These are phyloP conservation scores for Gamarada debralockiae DNA, from an alignment of 495 filamentous ascomycete species.

Conservation along the genomic window DNA sequence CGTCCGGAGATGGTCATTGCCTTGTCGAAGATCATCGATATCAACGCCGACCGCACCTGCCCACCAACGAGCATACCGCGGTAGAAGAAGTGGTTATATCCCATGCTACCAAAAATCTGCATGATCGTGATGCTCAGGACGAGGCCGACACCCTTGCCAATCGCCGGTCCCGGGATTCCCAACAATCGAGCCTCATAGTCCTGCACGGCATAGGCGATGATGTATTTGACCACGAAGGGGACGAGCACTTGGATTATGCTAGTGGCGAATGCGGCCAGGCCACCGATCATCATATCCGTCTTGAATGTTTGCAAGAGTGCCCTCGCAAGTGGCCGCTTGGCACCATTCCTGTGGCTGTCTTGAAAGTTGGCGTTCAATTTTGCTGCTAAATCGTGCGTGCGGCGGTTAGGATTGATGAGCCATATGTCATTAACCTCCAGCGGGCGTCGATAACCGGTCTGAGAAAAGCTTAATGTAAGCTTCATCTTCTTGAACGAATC, in stretches of 20 bases:
- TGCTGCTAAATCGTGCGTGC: constrained; percentile 56
- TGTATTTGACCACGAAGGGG: constrained; percentile 64
- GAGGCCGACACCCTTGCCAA: constrained; percentile 65
- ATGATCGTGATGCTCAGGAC: constrained; percentile 69
- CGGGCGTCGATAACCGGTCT: constrained; percentile 75
- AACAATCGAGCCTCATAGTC: constrained; percentile 55
- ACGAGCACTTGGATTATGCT: constrained; percentile 65
- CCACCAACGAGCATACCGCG: constrained; percentile 73
- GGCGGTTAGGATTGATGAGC: constrained; percentile 71
- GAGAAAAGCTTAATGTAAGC: constrained; percentile 1
- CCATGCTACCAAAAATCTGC: constrained; percentile 66
- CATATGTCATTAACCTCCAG: constrained; percentile 83
- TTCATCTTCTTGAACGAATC: constrained; percentile 17
- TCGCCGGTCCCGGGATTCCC: constrained; percentile 47
- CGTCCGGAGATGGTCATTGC: constrained; percentile 75
- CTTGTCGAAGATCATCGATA: constrained; percentile 73
- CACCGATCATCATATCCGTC: constrained; percentile 77
- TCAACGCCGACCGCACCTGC: constrained; percentile 66
- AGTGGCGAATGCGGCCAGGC: constrained; percentile 61
- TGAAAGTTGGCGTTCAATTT: constrained; percentile 62
- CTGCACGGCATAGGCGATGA: constrained; percentile 69
- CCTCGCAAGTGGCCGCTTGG: constrained; percentile 67
- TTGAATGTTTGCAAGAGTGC: constrained; percentile 84
- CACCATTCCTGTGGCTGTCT: constrained; percentile 54
- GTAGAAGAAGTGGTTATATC: constrained; percentile 75